Evolutionary conservation across 2,329 filamentous ascomycete species (phyloP), one percentile per base, ranked within the genome.

Genomic region (Beauveria bassiana): DNA sequence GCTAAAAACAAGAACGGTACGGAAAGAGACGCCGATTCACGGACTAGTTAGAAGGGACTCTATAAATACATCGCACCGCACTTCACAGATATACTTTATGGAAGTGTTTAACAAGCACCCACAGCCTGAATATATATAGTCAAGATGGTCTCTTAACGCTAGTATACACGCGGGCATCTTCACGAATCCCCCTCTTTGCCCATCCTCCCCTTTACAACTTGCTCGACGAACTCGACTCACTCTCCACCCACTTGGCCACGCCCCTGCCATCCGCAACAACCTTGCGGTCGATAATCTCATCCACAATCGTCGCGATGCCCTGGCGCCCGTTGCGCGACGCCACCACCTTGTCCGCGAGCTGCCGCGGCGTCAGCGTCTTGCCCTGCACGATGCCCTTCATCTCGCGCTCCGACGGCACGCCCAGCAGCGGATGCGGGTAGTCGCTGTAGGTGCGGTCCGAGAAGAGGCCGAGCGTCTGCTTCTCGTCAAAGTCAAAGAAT

Each of bases 391-490:
- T 59, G 10, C 68, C 61, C 70, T 77, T 70, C 16, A 89, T 77
- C 57, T 89, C 82, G 45, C 68, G 67, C 75, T 98, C 93, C 2
- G 79, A 81, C 5, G 93, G 95, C 63, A 97, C 78, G 5, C 87
- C 88, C 34, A 92, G 85, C n/a, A 55, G 49, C 14, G 75, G 74
- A 72, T 90, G 84, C 1, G 93, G 93, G 74, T 97, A 97, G 62
- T 87, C 77, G 5, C 70, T 72, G 75, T 88, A 98, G 67, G 89
- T 82, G 14, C 77, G 73, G 59, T 79, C 71, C 62, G 79, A 86
- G 62, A 93, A 78, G 59, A 96, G 79, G 51, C 78, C 66, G 50
- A 97, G 76, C 59, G 77, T 72, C 50, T 76, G 66, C 42, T 65
- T 60, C 18, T 79, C 74, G 45, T 76, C 71, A 28, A 80, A 75